Percentiles rank a stretch among this genome's conserved stretches.
phyloP scores from a whole-genome alignment of 2,329 filamentous ascomycete species.

The Sporothrix pallida region DNA sequence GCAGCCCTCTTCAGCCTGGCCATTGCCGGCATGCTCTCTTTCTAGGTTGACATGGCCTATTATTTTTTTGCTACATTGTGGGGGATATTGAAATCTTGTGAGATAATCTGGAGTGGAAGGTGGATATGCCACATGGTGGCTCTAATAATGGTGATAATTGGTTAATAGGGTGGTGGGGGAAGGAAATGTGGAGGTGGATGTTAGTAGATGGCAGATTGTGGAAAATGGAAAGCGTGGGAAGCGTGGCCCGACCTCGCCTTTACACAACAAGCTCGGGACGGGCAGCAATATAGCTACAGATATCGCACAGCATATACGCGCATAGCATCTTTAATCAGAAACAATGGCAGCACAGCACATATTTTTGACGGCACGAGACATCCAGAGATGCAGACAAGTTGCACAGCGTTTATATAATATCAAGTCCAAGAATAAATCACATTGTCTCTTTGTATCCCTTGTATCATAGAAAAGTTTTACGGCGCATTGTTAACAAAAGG shows the following conservation, averaged over 20 bases:
- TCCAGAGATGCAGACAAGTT: not conserved
- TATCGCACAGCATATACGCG: conserved; percentile 14
- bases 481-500: no score
- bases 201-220: not conserved
- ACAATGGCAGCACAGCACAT: conserved; percentile 10
- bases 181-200: not conserved
- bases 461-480: no score
- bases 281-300: not conserved
- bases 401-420: not conserved
- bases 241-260: not conserved
- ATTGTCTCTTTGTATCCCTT: no score
- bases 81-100: not conserved
- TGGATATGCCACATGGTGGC: not conserved
- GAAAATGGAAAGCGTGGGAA: conserved; percentile 8
- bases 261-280: not conserved
- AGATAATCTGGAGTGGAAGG: not conserved
- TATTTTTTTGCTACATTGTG: not conserved
- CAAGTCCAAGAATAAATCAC: no score
- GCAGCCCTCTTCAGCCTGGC: conserved; percentile 16
- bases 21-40: not conserved
- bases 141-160: conserved; percentile 1
- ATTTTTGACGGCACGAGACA: not conserved
- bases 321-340: conserved; percentile 1
- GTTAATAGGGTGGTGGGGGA: not conserved
- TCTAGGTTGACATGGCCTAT: not conserved